phyloP scores from a whole-genome alignment of 805 yeast genomes.

The Nakazawaea populi region DNA sequence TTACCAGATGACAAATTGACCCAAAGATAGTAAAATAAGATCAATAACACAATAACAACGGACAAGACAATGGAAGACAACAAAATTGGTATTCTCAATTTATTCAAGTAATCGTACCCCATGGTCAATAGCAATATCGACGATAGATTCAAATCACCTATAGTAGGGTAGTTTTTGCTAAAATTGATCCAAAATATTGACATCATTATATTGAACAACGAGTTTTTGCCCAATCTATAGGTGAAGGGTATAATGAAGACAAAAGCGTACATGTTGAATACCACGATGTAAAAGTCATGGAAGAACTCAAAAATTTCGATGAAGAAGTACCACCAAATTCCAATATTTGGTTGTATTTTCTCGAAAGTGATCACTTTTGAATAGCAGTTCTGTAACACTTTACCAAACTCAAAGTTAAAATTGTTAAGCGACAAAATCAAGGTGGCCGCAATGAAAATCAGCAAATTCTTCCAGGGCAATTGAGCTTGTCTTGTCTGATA shows the following conservation, averaged over 20 bases:
- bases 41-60: slow-evolving; percentile 55
- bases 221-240: slow-evolving; percentile 53
- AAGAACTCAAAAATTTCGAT: slow-evolving; percentile 92
- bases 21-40: slow-evolving; percentile 93
- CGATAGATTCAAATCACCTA: slow-evolving; percentile 60
- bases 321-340: slow-evolving; percentile 98
- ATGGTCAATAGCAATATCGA: slow-evolving; percentile 24
- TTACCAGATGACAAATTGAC: slow-evolving; percentile 91
- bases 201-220: slow-evolving; percentile 45
- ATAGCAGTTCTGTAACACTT: slow-evolving; percentile 8
- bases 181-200: slow-evolving; percentile 40
- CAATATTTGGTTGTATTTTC: slow-evolving; percentile 83
- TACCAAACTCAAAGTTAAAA: slow-evolving; percentile 12
- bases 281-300: slow-evolving; percentile 73
- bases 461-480: slow-evolving; percentile 19
- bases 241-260: slow-evolving; percentile 71
- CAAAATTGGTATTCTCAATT: slow-evolving; percentile 23
- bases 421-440: slow-evolving; percentile 29
- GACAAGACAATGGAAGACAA: slow-evolving; percentile 20
- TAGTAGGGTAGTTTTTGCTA: slow-evolving; percentile 80
- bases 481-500: slow-evolving; percentile 6
- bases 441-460: slow-evolving; percentile 21
- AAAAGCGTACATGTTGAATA: slow-evolving; percentile 71
- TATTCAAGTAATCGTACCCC: slow-evolving; percentile 20
- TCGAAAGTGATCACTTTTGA: slow-evolving; percentile 45